Base-by-base conservation (phyloP, 1,284 basidiomycete species). In the Pyrrhoderma lamaoense region DNA sequence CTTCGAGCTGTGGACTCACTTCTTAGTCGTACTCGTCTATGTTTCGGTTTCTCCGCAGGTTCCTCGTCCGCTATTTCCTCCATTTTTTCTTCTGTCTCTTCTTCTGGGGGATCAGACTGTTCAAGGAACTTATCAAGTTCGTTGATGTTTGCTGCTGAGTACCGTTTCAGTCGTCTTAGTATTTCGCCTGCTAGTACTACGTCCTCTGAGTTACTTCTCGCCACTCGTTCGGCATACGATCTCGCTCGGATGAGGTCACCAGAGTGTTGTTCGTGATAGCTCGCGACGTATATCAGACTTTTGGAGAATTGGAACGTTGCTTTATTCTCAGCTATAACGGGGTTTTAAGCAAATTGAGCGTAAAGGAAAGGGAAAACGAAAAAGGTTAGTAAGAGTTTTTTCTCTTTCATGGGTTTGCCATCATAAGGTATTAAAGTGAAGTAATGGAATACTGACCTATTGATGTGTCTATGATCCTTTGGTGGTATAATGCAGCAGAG, bases 251-350 rank as follows among this genome's bases (percentile, higher is more conserved):
- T 59, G 23, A 86, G 62, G 62, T 89, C 80, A 13, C 79, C 82
- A 45, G 78, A 72, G 36, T 77, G 69, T 52, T 74, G 75, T 42
- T 72, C 65, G 62, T 87, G 71, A 62, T 85, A 82, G 54, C 87
- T 81, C 7, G 91, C 89, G 25, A 93, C 82, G 57, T 82, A 83
- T 39, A 95, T 65, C 58, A 81, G 79, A n/a, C 86, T 91, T 62
- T 80, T 82, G 19, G 89, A 81, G 63, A 84, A 87, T 58, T 90
- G 86, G 55, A 55, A 39, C 55, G 45, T 47, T 25, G 47, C 43
- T 46, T 35, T 42, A 40, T 43, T 22, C 25, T 51, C 49, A 37
- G 46, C 49, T 53, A 51, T 39, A 52, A 23, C 8, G 14, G 35
- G 16, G 13, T 22, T 19, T 11, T 37, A 11, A 35, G 39, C 21